Conservation (phyloP, 495 filamentous ascomycete genomes). For the Penicillium goetzii region DNA sequence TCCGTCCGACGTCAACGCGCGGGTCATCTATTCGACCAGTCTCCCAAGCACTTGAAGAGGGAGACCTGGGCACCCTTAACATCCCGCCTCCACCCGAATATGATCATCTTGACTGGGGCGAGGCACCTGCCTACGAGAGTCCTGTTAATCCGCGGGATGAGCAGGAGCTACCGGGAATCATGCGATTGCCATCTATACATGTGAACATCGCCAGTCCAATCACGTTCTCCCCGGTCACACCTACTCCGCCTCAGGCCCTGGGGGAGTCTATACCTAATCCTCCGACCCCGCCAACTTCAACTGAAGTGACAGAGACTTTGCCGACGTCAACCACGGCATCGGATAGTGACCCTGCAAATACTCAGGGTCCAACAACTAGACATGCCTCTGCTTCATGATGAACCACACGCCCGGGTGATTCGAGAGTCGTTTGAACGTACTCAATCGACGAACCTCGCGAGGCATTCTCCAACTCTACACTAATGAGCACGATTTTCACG, state of each 20-base stretch:
- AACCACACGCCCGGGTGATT: background rate
- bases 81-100: constrained; percentile 51
- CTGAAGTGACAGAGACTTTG: background rate
- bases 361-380: background rate
- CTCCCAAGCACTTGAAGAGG: constrained; percentile 34
- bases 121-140: constrained; percentile 50
- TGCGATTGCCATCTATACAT: constrained; percentile 44
- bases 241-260: constrained; percentile 18
- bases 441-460: background rate
- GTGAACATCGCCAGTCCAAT: constrained; percentile 45
- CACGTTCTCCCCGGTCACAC: constrained; percentile 36
- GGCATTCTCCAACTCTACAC: background rate
- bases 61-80: constrained; percentile 39
- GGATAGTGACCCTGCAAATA: background rate
- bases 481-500: constrained; percentile 29
- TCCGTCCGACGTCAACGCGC: constrained; percentile 31
- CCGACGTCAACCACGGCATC: constrained; percentile 15
- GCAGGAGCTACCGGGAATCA: constrained; percentile 30
- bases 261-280: constrained; percentile 13
- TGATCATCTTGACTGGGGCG: constrained; percentile 53
- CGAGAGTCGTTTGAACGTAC: background rate
- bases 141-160: constrained; percentile 30
- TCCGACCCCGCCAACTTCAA: constrained; percentile 15
- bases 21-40: constrained; percentile 25
- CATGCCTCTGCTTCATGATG: constrained; percentile 16